phyloP scores from a whole-genome alignment of 805 yeast species.

The Wickerhamiella nectarea region DNA sequence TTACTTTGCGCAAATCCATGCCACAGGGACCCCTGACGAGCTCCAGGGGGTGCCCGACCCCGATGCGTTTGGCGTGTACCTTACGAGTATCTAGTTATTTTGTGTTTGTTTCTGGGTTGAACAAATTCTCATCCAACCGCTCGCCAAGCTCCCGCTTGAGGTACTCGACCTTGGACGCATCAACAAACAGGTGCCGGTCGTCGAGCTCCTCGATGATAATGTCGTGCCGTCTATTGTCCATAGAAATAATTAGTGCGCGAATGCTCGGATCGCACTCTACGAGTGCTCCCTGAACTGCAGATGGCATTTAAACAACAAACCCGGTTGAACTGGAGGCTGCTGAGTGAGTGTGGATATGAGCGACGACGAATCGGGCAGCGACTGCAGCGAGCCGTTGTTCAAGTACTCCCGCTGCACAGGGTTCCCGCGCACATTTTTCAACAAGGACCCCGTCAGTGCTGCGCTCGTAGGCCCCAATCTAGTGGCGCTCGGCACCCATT shows the following conservation, averaged over 20 bases:
- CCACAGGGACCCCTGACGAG: constrained; percentile 19
- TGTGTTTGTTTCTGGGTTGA: constrained; percentile 55
- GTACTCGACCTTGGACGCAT: constrained; percentile 57
- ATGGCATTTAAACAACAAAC: constrained; percentile 16
- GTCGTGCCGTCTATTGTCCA: constrained; percentile 65
- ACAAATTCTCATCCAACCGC: constrained; percentile 68
- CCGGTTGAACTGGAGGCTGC: constrained; percentile 4
- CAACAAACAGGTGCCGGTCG: constrained; percentile 78
- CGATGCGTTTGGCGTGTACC: constrained; percentile 37
- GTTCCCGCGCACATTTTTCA: constrained; percentile 58
- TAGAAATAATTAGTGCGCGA: constrained; percentile 67
- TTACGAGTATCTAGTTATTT: neutral
- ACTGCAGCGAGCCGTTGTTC: constrained; percentile 44
- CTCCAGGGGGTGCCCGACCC: constrained; percentile 45
- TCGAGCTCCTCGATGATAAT: constrained; percentile 71
- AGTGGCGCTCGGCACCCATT: constrained; percentile 76
- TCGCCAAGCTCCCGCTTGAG: constrained; percentile 67
- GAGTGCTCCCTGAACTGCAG: constrained; percentile 24
- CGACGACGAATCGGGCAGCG: neutral
- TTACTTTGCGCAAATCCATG: constrained; percentile 32
- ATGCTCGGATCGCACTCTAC: constrained; percentile 77
- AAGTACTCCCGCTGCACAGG: constrained; percentile 58
- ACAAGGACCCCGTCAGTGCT: constrained; percentile 65
- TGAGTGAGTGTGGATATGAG: constrained; percentile 29
- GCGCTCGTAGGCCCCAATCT: constrained; percentile 45